Percentiles rank a stretch among this genome's conserved stretches.
Conservation (phyloP, 768 basidiomycete genomes). For the Dacryopinax primogenitus region DNA sequence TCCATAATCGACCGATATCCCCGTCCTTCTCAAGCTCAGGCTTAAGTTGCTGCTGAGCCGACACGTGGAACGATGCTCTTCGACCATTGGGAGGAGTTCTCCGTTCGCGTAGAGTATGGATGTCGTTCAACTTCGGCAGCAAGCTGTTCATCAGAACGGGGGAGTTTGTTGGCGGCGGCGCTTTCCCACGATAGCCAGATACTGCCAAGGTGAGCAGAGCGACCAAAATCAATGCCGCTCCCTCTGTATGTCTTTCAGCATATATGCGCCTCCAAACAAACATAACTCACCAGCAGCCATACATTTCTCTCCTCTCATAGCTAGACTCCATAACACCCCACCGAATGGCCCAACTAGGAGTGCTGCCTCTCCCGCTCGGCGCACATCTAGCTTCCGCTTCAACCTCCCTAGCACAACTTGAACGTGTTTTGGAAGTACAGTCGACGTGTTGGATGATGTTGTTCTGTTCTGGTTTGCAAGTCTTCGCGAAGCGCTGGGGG, state of each 20-base stretch:
- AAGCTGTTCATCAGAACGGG: neutral
- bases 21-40: constrained; percentile 14
- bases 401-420: neutral
- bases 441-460: neutral
- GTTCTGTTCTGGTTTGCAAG: neutral
- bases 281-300: neutral
- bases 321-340: neutral
- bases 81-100: neutral
- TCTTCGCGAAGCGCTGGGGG: neutral
- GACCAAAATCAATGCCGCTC: neutral
- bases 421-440: neutral
- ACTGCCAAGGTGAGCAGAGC: neutral
- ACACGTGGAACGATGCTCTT: neutral
- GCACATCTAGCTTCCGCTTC: neutral
- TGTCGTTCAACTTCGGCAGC: neutral
- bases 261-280: neutral
- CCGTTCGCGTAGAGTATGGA: neutral
- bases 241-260: neutral
- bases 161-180: neutral
- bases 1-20: constrained; percentile 24
- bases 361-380: constrained; percentile 13
- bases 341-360: neutral
- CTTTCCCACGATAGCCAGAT: neutral
- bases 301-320: neutral
- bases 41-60: neutral